phyloP scores from a whole-genome alignment of 2,329 filamentous ascomycete genomes.

The Drechslerella dactyloides region DNA sequence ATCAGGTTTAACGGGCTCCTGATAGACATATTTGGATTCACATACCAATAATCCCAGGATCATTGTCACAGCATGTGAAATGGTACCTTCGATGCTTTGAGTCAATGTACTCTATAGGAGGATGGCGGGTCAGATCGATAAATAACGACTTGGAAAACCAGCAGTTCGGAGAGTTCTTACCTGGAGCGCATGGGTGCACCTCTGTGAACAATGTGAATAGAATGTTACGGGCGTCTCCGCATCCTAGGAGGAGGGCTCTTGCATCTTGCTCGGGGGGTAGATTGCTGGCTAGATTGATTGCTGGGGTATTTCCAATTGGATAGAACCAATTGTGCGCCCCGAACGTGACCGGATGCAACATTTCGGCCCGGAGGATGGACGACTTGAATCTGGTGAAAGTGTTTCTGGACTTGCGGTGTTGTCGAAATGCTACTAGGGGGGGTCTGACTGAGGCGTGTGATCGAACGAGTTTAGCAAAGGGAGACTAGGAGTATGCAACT shows the following conservation, averaged over 20 bases:
- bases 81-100: slow-evolving; percentile 60
- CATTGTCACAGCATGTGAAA: slow-evolving; percentile 65
- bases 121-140: too few relatives aligned
- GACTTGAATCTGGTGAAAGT: too few relatives aligned
- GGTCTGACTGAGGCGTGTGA: too few relatives aligned
- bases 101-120: background rate
- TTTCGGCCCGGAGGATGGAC: background rate
- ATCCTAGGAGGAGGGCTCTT: slow-evolving; percentile 64
- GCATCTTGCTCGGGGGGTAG: slow-evolving; percentile 63
- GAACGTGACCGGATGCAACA: slow-evolving; percentile 49
- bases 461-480: too few relatives aligned
- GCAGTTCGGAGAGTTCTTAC: background rate
- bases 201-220: slow-evolving; percentile 61
- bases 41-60: slow-evolving; percentile 54
- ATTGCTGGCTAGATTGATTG: slow-evolving; percentile 61
- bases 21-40: too few relatives aligned
- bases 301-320: slow-evolving; percentile 63
- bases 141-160: too few relatives aligned
- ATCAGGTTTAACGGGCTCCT: too few relatives aligned
- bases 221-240: slow-evolving; percentile 66
- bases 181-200: background rate
- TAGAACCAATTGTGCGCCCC: slow-evolving; percentile 57
- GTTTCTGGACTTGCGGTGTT: too few relatives aligned
- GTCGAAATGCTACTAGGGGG: too few relatives aligned
- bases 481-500: too few relatives aligned